Percentiles rank a stretch among this genome's conserved stretches.
Evolutionary conservation across 441 rosid species (phyloP).

Genomic region (Pelargonium fulgidum): DNA sequence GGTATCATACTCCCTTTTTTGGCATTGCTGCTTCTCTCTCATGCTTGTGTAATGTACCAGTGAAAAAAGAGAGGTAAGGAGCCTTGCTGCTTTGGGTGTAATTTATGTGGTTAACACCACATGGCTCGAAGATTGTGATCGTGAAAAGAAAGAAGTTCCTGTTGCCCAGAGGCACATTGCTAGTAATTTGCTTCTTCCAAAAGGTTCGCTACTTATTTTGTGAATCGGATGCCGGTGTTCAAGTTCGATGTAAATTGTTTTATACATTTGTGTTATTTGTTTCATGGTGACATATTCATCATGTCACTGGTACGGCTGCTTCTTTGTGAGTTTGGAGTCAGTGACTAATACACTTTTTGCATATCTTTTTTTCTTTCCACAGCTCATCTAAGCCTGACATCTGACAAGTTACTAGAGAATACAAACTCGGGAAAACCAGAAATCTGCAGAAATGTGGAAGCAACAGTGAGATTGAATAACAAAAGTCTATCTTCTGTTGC

Average conservation of each 20-base stretch:
- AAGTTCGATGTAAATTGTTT: slow-evolving; percentile 12
- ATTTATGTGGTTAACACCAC: slow-evolving; percentile 68
- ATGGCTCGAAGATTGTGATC: slow-evolving; percentile 95
- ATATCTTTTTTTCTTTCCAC: slow-evolving; percentile 8
- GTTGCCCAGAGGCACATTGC: slow-evolving; percentile 62
- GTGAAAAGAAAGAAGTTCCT: slow-evolving; percentile 68
- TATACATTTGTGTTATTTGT: slow-evolving; percentile 8
- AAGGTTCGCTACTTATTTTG: slow-evolving; percentile 49
- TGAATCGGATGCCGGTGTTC: slow-evolving; percentile 18
- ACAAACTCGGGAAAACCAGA: slow-evolving; percentile 31
- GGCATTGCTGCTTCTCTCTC: slow-evolving; percentile 11
- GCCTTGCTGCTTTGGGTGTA: slow-evolving; percentile 80
- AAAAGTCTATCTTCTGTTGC: slow-evolving; percentile 28
- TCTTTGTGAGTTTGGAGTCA: no score
- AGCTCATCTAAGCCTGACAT: slow-evolving; percentile 23
- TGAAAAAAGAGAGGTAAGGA: slow-evolving; percentile 77
- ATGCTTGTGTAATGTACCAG: slow-evolving; percentile 35
- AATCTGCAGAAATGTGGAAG: slow-evolving; percentile 32
- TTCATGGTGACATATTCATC: slow-evolving; percentile 19
- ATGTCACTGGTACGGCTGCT: not conserved
- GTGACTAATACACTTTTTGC: no score
- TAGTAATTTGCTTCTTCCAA: slow-evolving; percentile 65
- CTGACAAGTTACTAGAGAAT: slow-evolving; percentile 32
- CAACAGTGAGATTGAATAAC: slow-evolving; percentile 28
- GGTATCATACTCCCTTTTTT: slow-evolving; percentile 12